Evolutionary conservation across 306 rosid species (phyloP).

Genomic region (Pyrus communis): DNA sequence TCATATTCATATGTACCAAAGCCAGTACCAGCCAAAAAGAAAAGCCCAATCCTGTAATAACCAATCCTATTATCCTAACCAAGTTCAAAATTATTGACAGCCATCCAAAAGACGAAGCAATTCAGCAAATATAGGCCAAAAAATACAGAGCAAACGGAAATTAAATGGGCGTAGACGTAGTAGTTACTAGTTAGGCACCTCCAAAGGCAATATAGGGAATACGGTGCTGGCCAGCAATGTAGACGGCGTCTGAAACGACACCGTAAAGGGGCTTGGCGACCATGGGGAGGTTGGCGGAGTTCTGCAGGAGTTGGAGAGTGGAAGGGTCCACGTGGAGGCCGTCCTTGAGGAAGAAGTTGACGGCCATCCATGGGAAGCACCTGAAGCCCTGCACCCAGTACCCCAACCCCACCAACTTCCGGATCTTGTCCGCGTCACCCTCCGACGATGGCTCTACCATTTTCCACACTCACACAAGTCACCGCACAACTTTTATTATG

Average conservation of each 20-base stretch:
- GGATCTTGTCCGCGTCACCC: conserved; percentile 7
- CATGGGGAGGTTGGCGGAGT: conserved; percentile 86
- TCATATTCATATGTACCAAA: neutral
- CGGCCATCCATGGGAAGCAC: conserved; percentile 84
- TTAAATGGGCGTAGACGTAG: neutral
- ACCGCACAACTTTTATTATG: too few species aligned
- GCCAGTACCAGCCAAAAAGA: neutral
- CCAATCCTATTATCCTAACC: neutral
- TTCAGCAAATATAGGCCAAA: neutral
- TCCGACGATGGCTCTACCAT: conserved; percentile 23
- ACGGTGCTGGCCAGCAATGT: conserved; percentile 70
- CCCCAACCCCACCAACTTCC: conserved; percentile 61
- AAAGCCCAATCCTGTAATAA: neutral
- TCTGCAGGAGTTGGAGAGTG: conserved; percentile 75
- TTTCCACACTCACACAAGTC: neutral
- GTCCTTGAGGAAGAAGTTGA: conserved; percentile 80
- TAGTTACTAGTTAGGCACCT: conserved; percentile 24
- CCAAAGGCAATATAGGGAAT: conserved; percentile 84
- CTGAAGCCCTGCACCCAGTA: conserved; percentile 89
- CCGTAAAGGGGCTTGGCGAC: conserved; percentile 86
- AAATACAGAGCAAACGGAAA: neutral
- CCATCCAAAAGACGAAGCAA: neutral
- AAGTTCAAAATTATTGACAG: neutral
- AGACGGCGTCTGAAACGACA: conserved; percentile 67
- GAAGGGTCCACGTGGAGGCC: conserved; percentile 68